A percentile compares a stretch with the other conserved stretches of the same genome.
These are phyloP conservation scores for Fusarium xylarioides DNA, from an alignment of 2,329 filamentous ascomycete species.

Conservation along the genomic window DNA sequence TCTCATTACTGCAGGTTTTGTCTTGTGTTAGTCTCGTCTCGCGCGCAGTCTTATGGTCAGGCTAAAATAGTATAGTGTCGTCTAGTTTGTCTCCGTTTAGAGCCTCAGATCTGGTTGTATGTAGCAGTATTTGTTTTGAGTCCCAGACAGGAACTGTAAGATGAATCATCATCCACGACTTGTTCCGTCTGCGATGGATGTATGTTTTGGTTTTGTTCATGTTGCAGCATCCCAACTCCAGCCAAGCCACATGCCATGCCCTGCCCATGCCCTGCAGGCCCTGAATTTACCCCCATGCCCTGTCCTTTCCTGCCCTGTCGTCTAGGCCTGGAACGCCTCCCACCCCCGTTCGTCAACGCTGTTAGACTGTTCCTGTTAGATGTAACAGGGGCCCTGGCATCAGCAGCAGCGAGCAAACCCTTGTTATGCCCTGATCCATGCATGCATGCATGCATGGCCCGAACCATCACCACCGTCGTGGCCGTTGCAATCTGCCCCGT, in stretches of 20 bases:
- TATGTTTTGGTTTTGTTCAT: slow-evolving; percentile 23
- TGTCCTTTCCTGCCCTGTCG: neutral
- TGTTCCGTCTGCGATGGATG: slow-evolving; percentile 21
- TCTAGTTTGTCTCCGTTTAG: neutral
- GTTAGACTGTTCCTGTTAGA: slow-evolving; percentile 27
- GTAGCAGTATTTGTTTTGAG: slow-evolving; percentile 28
- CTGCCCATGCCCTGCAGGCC: neutral
- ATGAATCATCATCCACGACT: slow-evolving; percentile 20
- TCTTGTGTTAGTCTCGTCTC: slow-evolving; percentile 28
- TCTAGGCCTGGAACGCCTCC: slow-evolving; percentile 30
- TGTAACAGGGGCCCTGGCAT: slow-evolving; percentile 24
- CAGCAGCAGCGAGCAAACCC: neutral
- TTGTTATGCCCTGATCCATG: slow-evolving; percentile 1
- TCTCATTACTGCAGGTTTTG: slow-evolving; percentile 14
- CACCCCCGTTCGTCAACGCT: neutral
- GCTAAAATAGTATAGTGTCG: slow-evolving; percentile 15
- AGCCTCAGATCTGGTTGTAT: slow-evolving; percentile 14
- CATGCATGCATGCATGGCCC: slow-evolving; percentile 34
- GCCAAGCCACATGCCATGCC: slow-evolving; percentile 15
- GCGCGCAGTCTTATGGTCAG: slow-evolving; percentile 6
- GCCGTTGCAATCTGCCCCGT: slow-evolving; percentile 44
- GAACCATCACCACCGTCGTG: slow-evolving; percentile 43
- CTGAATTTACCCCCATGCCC: neutral
- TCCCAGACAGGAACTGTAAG: slow-evolving; percentile 31
- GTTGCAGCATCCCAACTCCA: slow-evolving; percentile 23